Evolutionary conservation across 495 filamentous ascomycete genomes (phyloP), one percentile per base, ranked within the genome.

Genomic region (Penicillium samsonianum): DNA sequence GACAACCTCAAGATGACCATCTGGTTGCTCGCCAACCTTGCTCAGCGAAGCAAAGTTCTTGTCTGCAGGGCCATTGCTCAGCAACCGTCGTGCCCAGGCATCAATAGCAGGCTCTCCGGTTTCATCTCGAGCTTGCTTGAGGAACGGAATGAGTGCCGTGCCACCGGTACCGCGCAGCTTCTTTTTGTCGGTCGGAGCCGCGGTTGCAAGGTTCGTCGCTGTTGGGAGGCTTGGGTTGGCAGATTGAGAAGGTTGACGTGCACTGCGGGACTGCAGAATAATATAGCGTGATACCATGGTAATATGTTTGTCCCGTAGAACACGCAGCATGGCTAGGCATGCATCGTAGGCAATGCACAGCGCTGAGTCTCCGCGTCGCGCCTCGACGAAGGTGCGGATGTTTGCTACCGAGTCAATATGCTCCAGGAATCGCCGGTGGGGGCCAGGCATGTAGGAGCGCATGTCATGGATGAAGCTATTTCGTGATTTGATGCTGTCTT

Each of bases 241-340:
- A 2, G 79, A 76, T 8, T 75, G 78, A 5, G 80, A 72, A 20
- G 77, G 61, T 0, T 73, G 73, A 8, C 81, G 77, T 2, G 80
- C 78, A 52, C 85, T 80, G 8, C 82, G 80, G 0, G 82, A 84
- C 33, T 72, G 73, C 22, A 96, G 66, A 59, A 98, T 87, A 69
- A 99, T 96, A 73, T 98, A 99, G 10, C 95, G 90, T 11, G 91
- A 91, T 3, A 98, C 94, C 62, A 99, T 92, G 68, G 90, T 89
- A 63, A 98, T 93, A 65, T 99, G 94, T 72, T 94, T 96, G 70
- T 95, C 91, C 26, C 94, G 87, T 61, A 99, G 85, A 20, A 80
- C 78, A n/a, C 90, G 85, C 45, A 99, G 82, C 87, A 96, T 96
- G 17, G 90, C 83, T 3, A 98, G 81, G 63, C 90, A 95, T 10